A percentile compares a stretch with the other conserved stretches of the same genome.
Conservation (phyloP, 305 asterid species). For the Salvia sclarea region DNA sequence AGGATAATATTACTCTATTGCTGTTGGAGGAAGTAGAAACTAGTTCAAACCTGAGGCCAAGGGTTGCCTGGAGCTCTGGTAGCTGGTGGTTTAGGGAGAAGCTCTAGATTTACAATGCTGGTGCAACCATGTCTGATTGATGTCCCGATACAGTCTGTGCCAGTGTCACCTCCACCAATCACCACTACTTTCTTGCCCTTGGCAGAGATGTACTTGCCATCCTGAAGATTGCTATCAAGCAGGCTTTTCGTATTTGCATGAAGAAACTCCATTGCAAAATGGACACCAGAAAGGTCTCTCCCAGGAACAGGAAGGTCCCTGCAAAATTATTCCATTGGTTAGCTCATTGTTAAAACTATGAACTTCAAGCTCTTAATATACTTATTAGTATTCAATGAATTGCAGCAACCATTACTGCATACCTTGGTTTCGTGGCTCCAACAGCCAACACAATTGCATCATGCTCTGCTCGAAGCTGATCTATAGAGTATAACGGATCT, state of each 20-base stretch:
- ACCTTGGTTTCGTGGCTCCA: conserved; percentile 98
- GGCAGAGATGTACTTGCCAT: conserved; percentile 91
- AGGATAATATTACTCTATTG: neutral
- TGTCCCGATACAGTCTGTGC: conserved; percentile 98
- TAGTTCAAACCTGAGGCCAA: conserved; percentile 92
- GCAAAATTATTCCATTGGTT: conserved; percentile 28
- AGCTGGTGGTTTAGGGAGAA: conserved; percentile 91
- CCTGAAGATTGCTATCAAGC: conserved; percentile 88
- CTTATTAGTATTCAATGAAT: neutral
- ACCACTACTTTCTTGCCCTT: conserved; percentile 96
- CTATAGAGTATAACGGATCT: conserved; percentile 66
- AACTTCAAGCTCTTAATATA: neutral
- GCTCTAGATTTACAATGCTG: conserved; percentile 76
- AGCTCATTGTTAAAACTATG: neutral
- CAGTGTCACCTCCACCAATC: conserved; percentile 99
- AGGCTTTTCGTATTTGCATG: conserved; percentile 95
- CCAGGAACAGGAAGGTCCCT: conserved; percentile 99
- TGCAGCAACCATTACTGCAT: conserved; percentile 28
- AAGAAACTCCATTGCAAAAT: conserved; percentile 98
- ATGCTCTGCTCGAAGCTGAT: conserved; percentile 67
- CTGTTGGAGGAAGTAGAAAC: conserved; percentile 29
- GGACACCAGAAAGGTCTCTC: conserved; percentile 88
- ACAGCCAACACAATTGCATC: conserved; percentile 93
- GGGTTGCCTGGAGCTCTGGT: conserved; percentile 94
- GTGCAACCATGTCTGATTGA: conserved; percentile 94